These are phyloP conservation scores for Fusarium sp. DNA, from an alignment of 2,329 filamentous ascomycete species.

Conservation along the genomic window DNA sequence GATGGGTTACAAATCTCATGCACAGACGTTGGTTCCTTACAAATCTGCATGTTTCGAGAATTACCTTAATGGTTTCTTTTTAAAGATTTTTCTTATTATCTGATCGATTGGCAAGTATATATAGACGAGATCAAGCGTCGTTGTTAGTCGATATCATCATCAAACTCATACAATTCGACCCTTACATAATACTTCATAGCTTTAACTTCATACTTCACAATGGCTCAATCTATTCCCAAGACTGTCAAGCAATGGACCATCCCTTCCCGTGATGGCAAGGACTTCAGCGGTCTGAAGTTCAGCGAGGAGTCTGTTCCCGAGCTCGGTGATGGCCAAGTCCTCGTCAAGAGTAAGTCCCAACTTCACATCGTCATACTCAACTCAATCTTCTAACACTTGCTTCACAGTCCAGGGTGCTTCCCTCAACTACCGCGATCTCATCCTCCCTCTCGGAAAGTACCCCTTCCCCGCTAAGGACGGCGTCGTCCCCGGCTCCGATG, in stretches of 20 bases:
- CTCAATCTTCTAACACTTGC: constrained; percentile 7
- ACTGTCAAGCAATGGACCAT: constrained; percentile 68
- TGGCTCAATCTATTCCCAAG: constrained; percentile 43
- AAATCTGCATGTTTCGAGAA: constrained; percentile 16
- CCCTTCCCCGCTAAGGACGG: constrained; percentile 54
- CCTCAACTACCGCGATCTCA: constrained; percentile 64
- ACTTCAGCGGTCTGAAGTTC: constrained; percentile 69
- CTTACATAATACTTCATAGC: neutral
- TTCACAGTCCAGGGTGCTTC: constrained; percentile 58
- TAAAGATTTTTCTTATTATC: neutral
- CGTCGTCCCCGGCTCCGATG: constrained; percentile 62
- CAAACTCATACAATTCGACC: neutral
- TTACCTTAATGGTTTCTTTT: neutral
- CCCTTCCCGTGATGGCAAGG: constrained; percentile 47
- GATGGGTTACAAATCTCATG: constrained; percentile 29
- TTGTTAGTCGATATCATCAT: neutral
- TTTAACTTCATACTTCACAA: constrained; percentile 6
- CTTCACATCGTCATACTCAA: neutral
- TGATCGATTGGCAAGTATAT: neutral
- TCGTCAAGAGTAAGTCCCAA: constrained; percentile 64
- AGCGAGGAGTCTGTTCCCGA: constrained; percentile 66
- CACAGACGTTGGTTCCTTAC: constrained; percentile 18
- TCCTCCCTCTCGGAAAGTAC: constrained; percentile 60
- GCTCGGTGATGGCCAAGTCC: constrained; percentile 74
- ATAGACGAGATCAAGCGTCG: neutral